These are phyloP conservation scores for Astrocystis sublimbata DNA, from an alignment of 495 filamentous ascomycete genomes.

Conservation along the genomic window DNA sequence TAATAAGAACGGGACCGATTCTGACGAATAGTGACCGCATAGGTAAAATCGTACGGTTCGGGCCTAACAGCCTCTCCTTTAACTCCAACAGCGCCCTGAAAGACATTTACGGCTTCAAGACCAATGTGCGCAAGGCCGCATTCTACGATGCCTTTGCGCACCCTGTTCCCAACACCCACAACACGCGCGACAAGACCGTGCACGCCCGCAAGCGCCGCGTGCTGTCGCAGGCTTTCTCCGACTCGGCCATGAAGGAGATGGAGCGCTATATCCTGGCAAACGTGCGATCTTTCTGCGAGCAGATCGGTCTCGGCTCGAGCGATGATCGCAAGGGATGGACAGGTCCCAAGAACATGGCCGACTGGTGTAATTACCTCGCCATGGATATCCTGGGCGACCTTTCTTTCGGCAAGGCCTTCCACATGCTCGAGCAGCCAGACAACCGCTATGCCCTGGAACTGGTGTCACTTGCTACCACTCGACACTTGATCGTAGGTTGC, in stretches of 20 bases:
- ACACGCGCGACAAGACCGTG: conserved; percentile 55
- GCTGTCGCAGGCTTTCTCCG: conserved; percentile 63
- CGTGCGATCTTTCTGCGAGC: conserved; percentile 52
- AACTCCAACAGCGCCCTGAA: conserved; percentile 59
- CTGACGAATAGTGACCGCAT: neutral
- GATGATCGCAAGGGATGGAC: conserved; percentile 47
- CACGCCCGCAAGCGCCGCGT: conserved; percentile 68
- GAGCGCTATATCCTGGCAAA: conserved; percentile 60
- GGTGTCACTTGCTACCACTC: conserved; percentile 55
- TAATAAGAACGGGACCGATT: neutral
- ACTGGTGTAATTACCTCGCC: conserved; percentile 65
- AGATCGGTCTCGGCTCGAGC: conserved; percentile 42
- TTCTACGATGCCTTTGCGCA: conserved; percentile 67
- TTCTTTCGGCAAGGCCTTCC: conserved; percentile 69
- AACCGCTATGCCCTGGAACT: conserved; percentile 61
- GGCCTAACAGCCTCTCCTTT: conserved; percentile 62
- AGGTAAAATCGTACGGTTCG: conserved; percentile 59
- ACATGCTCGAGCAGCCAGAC: conserved; percentile 63
- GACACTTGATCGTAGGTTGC: conserved; percentile 55
- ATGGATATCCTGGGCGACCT: conserved; percentile 76
- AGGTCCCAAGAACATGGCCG: conserved; percentile 55
- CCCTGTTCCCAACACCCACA: conserved; percentile 60
- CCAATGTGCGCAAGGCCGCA: conserved; percentile 63
- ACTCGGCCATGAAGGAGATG: conserved; percentile 55
- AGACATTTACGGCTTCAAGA: conserved; percentile 60